Evolutionary conservation across 1,284 basidiomycete species (phyloP).

Genomic region (Rugosomyces carneus): DNA sequence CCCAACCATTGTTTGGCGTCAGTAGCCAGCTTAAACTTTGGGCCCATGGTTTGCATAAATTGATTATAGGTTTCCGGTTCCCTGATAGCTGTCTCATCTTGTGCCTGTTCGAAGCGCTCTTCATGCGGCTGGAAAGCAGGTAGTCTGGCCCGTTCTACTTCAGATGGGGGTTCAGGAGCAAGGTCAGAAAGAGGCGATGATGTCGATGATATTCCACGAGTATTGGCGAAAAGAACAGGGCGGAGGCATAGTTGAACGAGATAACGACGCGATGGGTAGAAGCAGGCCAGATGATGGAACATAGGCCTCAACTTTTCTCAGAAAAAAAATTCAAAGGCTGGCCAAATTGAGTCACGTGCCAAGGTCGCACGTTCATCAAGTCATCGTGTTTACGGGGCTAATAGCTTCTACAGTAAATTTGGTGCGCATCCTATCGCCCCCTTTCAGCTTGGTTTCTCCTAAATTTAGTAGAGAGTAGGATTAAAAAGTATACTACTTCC

Average conservation of each 20-base stretch:
- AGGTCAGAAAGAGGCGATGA: slow-evolving; percentile 18
- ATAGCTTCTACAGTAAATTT: too few species aligned
- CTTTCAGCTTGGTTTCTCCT: too few species aligned
- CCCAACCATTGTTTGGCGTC: slow-evolving; percentile 54
- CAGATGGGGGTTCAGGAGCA: slow-evolving; percentile 22
- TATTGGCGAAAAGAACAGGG: slow-evolving; percentile 9
- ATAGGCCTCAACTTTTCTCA: slow-evolving; percentile 1
- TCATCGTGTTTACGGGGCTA: too few species aligned
- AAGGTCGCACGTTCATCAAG: too few species aligned
- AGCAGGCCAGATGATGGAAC: slow-evolving; percentile 27
- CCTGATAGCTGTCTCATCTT: slow-evolving; percentile 16
- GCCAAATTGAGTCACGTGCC: slow-evolving; percentile 23
- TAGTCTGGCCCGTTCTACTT: slow-evolving; percentile 16
- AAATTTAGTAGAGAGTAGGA: too few species aligned
- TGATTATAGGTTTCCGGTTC: slow-evolving; percentile 23
- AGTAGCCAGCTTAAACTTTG: slow-evolving; percentile 32
- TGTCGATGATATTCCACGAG: slow-evolving; percentile 25
- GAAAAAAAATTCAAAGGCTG: slow-evolving; percentile 25
- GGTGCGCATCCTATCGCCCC: too few species aligned
- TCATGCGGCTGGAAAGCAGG: slow-evolving; percentile 7
- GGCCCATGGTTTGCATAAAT: slow-evolving; percentile 33
- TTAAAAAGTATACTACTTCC: neutral
- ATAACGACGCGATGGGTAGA: slow-evolving; percentile 23
- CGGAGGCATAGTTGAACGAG: slow-evolving; percentile 23
- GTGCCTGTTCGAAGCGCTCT: slow-evolving; percentile 6